A percentile compares a stretch with the other conserved stretches of the same genome.
Evolutionary conservation across 305 asterid genomes (phyloP).

Genomic region (Solanum hybrid): DNA sequence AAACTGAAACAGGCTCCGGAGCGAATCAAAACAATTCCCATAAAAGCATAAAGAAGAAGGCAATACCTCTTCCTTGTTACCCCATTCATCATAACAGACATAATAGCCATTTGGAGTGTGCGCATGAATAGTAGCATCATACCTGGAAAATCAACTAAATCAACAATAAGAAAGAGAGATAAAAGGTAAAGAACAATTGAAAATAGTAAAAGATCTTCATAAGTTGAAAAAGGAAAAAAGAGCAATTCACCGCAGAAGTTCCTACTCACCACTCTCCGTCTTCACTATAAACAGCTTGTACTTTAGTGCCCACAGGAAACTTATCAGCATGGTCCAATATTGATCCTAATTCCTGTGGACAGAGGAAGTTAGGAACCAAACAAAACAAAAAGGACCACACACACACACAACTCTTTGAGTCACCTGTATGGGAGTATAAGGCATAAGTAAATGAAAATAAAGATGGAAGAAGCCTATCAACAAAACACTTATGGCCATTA

Average conservation of each 20-base stretch:
- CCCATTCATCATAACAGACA: slow-evolving; percentile 79
- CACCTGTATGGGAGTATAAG: neutral
- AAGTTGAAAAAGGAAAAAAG: neutral
- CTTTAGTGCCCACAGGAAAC: slow-evolving; percentile 75
- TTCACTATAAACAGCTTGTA: slow-evolving; percentile 96
- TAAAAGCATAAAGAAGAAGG: neutral
- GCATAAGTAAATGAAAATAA: neutral
- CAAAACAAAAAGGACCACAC: neutral
- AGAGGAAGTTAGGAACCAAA: neutral
- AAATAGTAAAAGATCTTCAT: neutral
- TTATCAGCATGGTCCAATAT: slow-evolving; percentile 29
- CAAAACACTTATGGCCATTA: neutral
- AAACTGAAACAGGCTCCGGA: neutral
- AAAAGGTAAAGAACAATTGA: slow-evolving; percentile 24
- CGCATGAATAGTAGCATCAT: slow-evolving; percentile 69
- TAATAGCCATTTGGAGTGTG: slow-evolving; percentile 76
- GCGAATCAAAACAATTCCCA: neutral
- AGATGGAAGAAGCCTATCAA: neutral
- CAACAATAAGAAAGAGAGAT: slow-evolving; percentile 31
- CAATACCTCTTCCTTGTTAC: slow-evolving; percentile 89
- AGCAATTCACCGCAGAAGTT: neutral
- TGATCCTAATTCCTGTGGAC: slow-evolving; percentile 36
- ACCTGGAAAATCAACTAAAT: slow-evolving; percentile 77
- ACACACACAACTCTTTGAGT: neutral
- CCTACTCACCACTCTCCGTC: slow-evolving; percentile 85